Conservation (phyloP, 768 basidiomycete species). For the Rickenella mellea region DNA sequence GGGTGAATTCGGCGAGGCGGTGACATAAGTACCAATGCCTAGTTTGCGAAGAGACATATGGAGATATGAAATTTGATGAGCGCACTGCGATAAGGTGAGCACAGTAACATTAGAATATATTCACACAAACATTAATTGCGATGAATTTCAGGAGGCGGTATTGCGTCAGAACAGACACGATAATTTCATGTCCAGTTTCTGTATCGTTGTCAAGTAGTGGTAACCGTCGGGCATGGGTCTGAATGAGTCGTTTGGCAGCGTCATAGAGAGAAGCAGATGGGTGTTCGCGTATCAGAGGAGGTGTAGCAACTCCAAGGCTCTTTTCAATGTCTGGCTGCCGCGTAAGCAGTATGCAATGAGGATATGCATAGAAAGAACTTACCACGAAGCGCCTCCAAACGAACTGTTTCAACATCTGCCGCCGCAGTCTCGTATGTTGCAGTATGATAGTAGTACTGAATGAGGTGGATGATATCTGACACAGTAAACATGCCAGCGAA, state of each 20-base stretch:
- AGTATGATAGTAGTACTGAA: slow-evolving; percentile 94
- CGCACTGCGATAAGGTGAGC: slow-evolving; percentile 46
- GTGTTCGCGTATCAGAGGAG: slow-evolving; percentile 83
- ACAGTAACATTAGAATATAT: slow-evolving; percentile 7
- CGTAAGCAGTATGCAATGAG: slow-evolving; percentile 4
- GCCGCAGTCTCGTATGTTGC: slow-evolving; percentile 74
- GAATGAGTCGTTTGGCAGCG: slow-evolving; percentile 81
- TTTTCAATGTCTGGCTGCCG: slow-evolving; percentile 75
- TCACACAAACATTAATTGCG: slow-evolving; percentile 74
- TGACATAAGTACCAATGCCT: slow-evolving; percentile 88
- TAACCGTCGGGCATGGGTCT: slow-evolving; percentile 90
- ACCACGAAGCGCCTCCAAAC: slow-evolving; percentile 86
- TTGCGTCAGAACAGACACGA: slow-evolving; percentile 93
- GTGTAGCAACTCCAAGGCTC: slow-evolving; percentile 83
- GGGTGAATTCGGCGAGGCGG: slow-evolving; percentile 32
- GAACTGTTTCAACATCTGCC: slow-evolving; percentile 86
- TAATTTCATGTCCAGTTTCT: slow-evolving; percentile 91
- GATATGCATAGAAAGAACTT: slow-evolving; percentile 15
- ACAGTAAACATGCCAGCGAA: slow-evolving; percentile 99
- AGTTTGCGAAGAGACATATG: slow-evolving; percentile 76
- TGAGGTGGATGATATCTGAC: slow-evolving; percentile 97
- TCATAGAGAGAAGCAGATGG: slow-evolving; percentile 84
- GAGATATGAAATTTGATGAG: slow-evolving; percentile 72
- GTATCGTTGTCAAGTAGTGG: slow-evolving; percentile 90
- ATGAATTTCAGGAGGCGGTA: slow-evolving; percentile 98